Base-by-base conservation (phyloP, 805 yeast genomes). In the Wickerhamomyces tratensis region DNA sequence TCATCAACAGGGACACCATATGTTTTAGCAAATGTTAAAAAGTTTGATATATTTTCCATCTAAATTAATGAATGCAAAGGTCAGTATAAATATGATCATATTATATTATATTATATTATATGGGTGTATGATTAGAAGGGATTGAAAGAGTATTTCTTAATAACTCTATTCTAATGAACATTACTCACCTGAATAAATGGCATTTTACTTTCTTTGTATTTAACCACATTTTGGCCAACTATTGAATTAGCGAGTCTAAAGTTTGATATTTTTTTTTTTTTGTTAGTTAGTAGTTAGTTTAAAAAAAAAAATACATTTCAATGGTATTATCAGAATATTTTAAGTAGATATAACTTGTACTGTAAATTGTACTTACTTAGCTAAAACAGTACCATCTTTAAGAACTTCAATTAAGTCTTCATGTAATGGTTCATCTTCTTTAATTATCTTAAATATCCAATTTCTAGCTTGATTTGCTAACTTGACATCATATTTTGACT, bases 41-140 rank as follows among this genome's bases (percentile, higher is more conserved):
- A 86, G 48, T 76, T 75, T 40, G 86, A 77, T 33, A 86, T 85
- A 53, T 86, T 86, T 54, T 86, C 95, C 96, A 86, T 86, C 61
- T 80, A 76, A 14, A 14, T 25, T 45, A 20, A 25, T 5, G n/a
- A 37, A n/a, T 36, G 41, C n/a, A n/a, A n/a, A n/a, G n/a, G n/a
- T 43, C 30, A 25, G 31, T 34, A 33, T 4, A 20, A 20, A 20
- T 20, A 20, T 20, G 20, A 20, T 20, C 20, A 20, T 20, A n/a
- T n/a, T n/a, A n/a, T n/a, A n/a, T n/a, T n/a, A n/a, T n/a, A n/a
- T n/a, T n/a, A n/a, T n/a, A n/a, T n/a, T n/a, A n/a, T n/a, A n/a
- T n/a, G n/a, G 20, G 20, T 20, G 20, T 20, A 20, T 20, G 2
- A 20, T 20, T 20, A 20, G 20, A 20, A 20, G 20, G 20, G 20